These are phyloP conservation scores for Mycena latifolia DNA, from an alignment of 768 basidiomycete genomes.

Conservation along the genomic window DNA sequence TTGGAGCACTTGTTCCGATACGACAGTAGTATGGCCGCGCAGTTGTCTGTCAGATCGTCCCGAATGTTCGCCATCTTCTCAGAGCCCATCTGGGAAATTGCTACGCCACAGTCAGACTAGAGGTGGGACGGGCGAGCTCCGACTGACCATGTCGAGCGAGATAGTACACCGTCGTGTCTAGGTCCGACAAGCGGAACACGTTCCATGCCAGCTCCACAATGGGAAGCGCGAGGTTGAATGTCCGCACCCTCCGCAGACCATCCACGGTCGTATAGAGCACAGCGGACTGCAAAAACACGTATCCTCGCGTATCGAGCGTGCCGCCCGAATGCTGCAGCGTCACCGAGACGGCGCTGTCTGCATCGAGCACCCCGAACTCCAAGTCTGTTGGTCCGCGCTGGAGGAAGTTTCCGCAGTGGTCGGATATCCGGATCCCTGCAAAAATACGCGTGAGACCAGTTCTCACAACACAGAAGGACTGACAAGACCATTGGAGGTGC, in stretches of 20 bases:
- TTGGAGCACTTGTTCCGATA: conserved; percentile 93
- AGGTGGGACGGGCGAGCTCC: not conserved
- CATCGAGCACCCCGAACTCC: conserved; percentile 82
- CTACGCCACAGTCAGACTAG: conserved; percentile 55
- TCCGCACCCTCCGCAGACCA: conserved; percentile 88
- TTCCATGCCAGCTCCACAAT: conserved; percentile 89
- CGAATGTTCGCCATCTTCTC: conserved; percentile 81
- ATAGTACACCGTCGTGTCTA: conserved; percentile 84
- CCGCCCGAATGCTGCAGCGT: conserved; percentile 78
- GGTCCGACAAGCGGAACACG: conserved; percentile 92
- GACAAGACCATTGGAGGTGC: conserved; percentile 83
- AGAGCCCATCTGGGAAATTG: conserved; percentile 71
- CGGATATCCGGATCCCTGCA: conserved; percentile 71
- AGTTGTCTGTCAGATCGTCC: conserved; percentile 87
- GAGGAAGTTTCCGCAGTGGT: conserved; percentile 82
- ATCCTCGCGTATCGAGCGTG: conserved; percentile 73
- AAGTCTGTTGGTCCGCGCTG: conserved; percentile 78
- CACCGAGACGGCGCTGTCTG: conserved; percentile 84
- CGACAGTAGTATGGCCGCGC: conserved; percentile 83
- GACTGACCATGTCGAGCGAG: conserved; percentile 82
- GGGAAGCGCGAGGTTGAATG: conserved; percentile 87
- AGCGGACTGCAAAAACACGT: conserved; percentile 89
- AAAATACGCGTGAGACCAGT: conserved; percentile 13
- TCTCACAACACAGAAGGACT: conserved; percentile 17
- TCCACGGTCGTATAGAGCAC: conserved; percentile 84